Base-by-base conservation (phyloP, 257 asterid genomes). In the Fraxinus cuspidata region DNA sequence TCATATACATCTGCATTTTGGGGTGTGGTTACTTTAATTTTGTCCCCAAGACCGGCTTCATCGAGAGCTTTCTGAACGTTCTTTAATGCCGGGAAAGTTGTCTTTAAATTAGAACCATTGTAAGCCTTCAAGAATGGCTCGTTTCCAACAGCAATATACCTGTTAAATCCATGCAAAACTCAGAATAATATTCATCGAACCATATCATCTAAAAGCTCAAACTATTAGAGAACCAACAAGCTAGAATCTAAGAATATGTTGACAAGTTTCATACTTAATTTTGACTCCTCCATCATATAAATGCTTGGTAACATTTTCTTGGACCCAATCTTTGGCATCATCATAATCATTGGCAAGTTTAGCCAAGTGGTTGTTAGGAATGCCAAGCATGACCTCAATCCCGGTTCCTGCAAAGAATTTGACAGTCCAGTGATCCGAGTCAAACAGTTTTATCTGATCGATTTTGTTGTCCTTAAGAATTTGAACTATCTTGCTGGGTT, bases 1-100 rank as follows among this genome's bases (percentile, higher is more conserved):
- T 82, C 90, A 75, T 94, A 92, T 1, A 94, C 94, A 35, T 94
- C 98, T 23, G 87, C 96, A 35, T 94, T 94, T 28, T 92, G 98
- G 0, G 97, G 98, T 79, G 87, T 90, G 2, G 97, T 89, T 13
- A 90, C 97, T 83, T 94, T 94, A 83, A 94, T 85, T 72, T 84
- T 84, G 80, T 80, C 89, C 12, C 94, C 97, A 21, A 84, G 2
- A n/a, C 97, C 97, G 37, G 86, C 92, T 6, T 80, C 87, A 75
- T 92, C 76, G 0, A 94, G 84, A 8, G 98, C 98, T 47, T 78
- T 88, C 49, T 94, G 98, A 2, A 94, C 40, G 84, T 94, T 94
- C 78, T 81, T 80, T 73, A 94, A 21, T 0, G 98, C 97, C 0
- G 98, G 97, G 15, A 87, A 88, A 0, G 70, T 82, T 3, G 90